Evolutionary conservation across 345 rosid genomes (phyloP).

Genomic region (Dipteronia sinensis): DNA sequence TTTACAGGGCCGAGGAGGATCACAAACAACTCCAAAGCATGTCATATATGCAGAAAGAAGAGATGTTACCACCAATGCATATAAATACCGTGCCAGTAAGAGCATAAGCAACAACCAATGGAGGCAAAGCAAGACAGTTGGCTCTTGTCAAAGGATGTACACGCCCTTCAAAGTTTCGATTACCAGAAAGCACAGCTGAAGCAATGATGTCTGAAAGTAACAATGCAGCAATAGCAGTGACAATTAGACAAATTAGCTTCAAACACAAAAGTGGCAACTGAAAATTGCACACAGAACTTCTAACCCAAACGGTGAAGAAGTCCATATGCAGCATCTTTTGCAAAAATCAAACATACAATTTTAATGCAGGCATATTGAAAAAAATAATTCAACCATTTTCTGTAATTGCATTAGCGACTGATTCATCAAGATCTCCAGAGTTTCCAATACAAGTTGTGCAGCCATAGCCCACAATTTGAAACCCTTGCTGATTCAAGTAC

Average conservation of each 20-base stretch:
- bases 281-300: not conserved
- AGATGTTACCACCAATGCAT: not conserved
- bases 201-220: slow-evolving; percentile 58
- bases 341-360: not conserved
- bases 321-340: not conserved
- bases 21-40: too few species aligned
- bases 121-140: slow-evolving; percentile 93
- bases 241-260: slow-evolving; percentile 10
- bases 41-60: not conserved
- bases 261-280: not conserved
- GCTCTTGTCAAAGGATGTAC: slow-evolving; percentile 85
- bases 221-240: not conserved
- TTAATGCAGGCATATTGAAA: not conserved
- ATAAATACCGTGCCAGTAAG: slow-evolving; percentile 75
- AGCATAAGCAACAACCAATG: slow-evolving; percentile 88
- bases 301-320: not conserved
- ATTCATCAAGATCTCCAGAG: slow-evolving; percentile 67
- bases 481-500: slow-evolving; percentile 64
- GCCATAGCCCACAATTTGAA: slow-evolving; percentile 77
- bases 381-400: slow-evolving; percentile 50
- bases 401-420: slow-evolving; percentile 64
- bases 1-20: too few species aligned
- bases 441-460: slow-evolving; percentile 88
- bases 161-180: slow-evolving; percentile 86
- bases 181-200: slow-evolving; percentile 89